phyloP scores from a whole-genome alignment of 108 stramenopile genomes.

The Cyclotella cryptica region DNA sequence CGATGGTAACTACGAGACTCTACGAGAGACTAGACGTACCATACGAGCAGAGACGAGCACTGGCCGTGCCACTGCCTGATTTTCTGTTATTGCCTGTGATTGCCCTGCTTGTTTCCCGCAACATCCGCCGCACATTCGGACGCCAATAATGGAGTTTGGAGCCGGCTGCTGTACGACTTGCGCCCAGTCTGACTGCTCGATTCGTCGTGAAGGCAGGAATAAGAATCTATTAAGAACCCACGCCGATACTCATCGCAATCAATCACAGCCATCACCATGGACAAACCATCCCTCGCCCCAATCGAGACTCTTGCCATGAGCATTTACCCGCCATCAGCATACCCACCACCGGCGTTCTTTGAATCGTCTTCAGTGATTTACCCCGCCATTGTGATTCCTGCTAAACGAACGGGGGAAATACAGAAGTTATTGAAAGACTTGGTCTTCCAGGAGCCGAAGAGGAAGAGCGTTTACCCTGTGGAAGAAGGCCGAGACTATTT shows the following conservation, averaged over 20 bases:
- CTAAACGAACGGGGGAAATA: slow-evolving; percentile 60
- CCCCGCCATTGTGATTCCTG: slow-evolving; percentile 77
- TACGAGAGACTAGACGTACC: too few species aligned
- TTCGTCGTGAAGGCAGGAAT: too few species aligned
- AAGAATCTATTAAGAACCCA: too few species aligned
- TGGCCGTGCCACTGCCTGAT: too few species aligned
- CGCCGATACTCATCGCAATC: background rate
- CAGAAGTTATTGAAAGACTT: slow-evolving; percentile 58
- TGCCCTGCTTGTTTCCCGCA: too few species aligned
- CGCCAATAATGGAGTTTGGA: too few species aligned
- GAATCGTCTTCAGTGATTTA: slow-evolving; percentile 26
- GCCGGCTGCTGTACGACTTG: too few species aligned
- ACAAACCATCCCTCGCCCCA: slow-evolving; percentile 26
- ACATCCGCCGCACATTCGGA: too few species aligned
- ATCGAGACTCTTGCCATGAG: slow-evolving; percentile 19
- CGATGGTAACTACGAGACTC: too few species aligned
- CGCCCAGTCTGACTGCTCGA: too few species aligned
- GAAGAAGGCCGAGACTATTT: slow-evolving; percentile 47
- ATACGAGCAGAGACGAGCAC: too few species aligned
- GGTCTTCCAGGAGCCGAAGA: slow-evolving; percentile 65
- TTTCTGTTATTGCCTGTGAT: too few species aligned
- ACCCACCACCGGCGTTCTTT: slow-evolving; percentile 36
- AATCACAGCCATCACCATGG: background rate
- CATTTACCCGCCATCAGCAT: slow-evolving; percentile 43
- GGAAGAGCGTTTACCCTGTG: slow-evolving; percentile 59